phyloP scores from a whole-genome alignment of 768 basidiomycete species.

The Mycena belliarum region DNA sequence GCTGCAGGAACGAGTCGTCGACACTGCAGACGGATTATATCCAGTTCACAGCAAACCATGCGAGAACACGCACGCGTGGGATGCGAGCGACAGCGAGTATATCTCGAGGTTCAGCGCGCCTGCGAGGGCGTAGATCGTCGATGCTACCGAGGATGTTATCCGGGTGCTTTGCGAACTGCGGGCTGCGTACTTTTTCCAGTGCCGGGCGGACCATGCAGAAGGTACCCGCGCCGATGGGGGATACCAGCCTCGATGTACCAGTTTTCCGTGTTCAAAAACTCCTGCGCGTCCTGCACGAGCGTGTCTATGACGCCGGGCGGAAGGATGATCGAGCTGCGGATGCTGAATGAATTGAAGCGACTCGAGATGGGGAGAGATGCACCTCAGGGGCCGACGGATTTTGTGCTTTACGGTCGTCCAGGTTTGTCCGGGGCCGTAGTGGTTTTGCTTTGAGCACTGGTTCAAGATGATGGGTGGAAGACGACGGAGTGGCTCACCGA shows the following conservation, averaged over 20 bases:
- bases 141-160: constrained; percentile 11
- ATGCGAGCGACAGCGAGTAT: constrained; percentile 40
- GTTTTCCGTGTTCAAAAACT: constrained; percentile 33
- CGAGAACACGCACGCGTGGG: constrained; percentile 22
- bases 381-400: constrained; percentile 28
- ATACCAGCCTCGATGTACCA: constrained; percentile 39
- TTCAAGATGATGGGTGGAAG: background rate
- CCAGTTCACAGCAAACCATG: no score
- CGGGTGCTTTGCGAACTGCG: background rate
- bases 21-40: constrained; percentile 20
- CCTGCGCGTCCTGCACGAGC: constrained; percentile 32
- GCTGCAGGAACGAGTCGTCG: constrained; percentile 31
- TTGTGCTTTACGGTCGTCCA: constrained; percentile 28
- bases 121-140: constrained; percentile 28
- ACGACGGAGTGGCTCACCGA: constrained; percentile 26
- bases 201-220: constrained; percentile 38
- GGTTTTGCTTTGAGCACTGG: background rate
- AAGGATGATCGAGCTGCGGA: constrained; percentile 31
- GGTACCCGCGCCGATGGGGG: constrained; percentile 36
- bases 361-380: background rate
- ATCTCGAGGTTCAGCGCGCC: constrained; percentile 62
- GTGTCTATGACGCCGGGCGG: constrained; percentile 28
- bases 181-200: constrained; percentile 32
- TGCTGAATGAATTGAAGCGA: background rate
- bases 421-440: constrained; percentile 17